phyloP scores from a whole-genome alignment of 768 basidiomycete genomes.

The Gloeopeniophorella convolvens region DNA sequence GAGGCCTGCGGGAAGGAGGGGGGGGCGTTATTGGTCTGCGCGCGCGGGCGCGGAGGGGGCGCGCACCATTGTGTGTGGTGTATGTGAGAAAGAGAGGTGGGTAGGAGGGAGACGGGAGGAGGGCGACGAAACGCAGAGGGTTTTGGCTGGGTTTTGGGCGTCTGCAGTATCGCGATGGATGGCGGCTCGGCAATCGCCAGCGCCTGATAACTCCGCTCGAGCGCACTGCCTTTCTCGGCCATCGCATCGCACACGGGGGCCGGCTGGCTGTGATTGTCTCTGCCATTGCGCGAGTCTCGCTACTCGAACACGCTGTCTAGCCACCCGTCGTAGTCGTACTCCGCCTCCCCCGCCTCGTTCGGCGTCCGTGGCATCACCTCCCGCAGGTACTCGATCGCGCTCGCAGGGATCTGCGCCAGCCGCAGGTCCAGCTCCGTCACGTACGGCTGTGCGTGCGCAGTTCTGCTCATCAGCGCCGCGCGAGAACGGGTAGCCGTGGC shows the following conservation, averaged over 20 bases:
- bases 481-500: neutral
- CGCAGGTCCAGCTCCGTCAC: conserved; percentile 92
- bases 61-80: conserved; percentile 18
- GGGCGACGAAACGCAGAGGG: neutral
- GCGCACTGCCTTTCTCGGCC: neutral
- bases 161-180: conserved; percentile 10
- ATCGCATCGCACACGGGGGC: neutral
- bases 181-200: conserved; percentile 16
- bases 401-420: conserved; percentile 69
- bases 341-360: conserved; percentile 52
- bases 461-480: neutral
- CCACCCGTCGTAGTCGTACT: conserved; percentile 82
- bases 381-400: conserved; percentile 73
- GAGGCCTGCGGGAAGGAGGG: conserved; percentile 59
- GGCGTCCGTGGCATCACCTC: conserved; percentile 65
- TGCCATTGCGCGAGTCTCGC: too few relatives aligned
- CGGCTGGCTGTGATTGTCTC: too few relatives aligned
- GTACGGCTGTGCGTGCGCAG: conserved; percentile 52
- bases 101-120: neutral
- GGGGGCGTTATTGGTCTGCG: neutral
- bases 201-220: conserved; percentile 15
- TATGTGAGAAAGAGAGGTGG: neutral
- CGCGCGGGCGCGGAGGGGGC: neutral
- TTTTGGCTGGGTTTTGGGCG: neutral
- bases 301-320: conserved; percentile 70